Evolutionary conservation across 495 filamentous ascomycete species (phyloP), one percentile per base, ranked within the genome.

Genomic region (Darksidea phi): DNA sequence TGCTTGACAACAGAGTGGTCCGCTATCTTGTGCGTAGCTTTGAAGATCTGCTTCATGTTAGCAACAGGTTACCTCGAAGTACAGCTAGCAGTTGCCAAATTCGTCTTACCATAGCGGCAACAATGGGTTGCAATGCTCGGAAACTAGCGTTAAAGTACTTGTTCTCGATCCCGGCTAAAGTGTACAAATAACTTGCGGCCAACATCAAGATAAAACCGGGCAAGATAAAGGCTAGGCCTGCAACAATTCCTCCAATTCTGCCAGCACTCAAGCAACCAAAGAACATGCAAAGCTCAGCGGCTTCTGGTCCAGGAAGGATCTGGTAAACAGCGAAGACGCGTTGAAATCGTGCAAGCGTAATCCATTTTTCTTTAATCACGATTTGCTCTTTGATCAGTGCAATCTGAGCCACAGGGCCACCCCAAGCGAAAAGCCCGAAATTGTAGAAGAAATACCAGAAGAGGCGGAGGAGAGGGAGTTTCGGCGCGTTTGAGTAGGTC

Each of bases 361-460:
- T 74, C 73, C 69, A 75, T 68, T 73, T 59, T 2, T 75, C 73
- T 62, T 73, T 23, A 1, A 73, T 62, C 1, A 75, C 73, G 12
- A 74, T 63, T 11, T 55, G 66, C 42, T 75, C 71, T 61, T 74
- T 75, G 36, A 75, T 73, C 2, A 74, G 48, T 6, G 68, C 69
- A 34, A 75, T 75, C 52, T 75, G 73, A 7, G 71, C 73, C n/a
- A 75, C 73, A 1, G 73, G 70, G n/a, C 73, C 71, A 8, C 73
- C 73, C 73, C 73, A 75, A 18, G 73, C 71, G 53, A 74, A 74
- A 45, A 72, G 62, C 18, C 73, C 71, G 54, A 75, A 74, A 54
- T 73, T 72, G 46, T 67, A 71, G 61, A 75, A 74, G 63, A 75
- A 75, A 47, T 69, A 73, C 71, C 73, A 75, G 38, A 75, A 75